Evolutionary conservation across 1,284 basidiomycete genomes (phyloP), one percentile per base, ranked within the genome.

Genomic region (Ceratobasidium sp.): DNA sequence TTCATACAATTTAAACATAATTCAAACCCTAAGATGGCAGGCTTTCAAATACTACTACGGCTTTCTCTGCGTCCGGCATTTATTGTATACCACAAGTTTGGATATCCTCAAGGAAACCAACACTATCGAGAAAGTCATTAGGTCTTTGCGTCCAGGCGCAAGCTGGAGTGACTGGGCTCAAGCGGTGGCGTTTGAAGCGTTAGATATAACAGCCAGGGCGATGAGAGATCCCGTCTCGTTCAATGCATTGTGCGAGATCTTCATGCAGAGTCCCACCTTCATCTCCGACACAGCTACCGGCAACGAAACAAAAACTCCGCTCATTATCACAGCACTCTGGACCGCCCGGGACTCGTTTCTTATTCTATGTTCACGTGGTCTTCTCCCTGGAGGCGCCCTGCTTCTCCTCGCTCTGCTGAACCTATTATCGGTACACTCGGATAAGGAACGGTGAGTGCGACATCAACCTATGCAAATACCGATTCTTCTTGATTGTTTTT

Each of bases 31-130:
- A 19, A 46, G 13, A 11, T 27, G 27, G 27, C 8, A 41, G 58
- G 37, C 37, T 5, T 59, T 59, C 16, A 59, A 59, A 24, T 22
- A 59, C 58, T 59, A 59, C 19, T 59, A 59, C 19, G 58, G 58
- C 31, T 59, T 19, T 31, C 19, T 59, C n/a, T n/a, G 13, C 9
- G 16, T 59, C 31, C 58, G 58, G 19, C 37, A 39, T 24, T 4
- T 59, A 8, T 14, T 59, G 8, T 22, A 39, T n/a, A n/a, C 37
- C 9, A 37, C 37, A 4, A 13, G 34, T 39, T 4, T 41, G 19
- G 34, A 4, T 16, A 39, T 59, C 24, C 31, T 59, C 19, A 14
- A 37, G 6, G 58, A 37, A 41, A n/a, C 58, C 5, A 9, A n/a
- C 19, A 39, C 31, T 22, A 7, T 59, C 6, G 7, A 59, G n/a